Percentiles rank a stretch among this genome's conserved stretches.
Evolutionary conservation across 805 yeast species (phyloP).

Genomic region (Helenozyma baotianmanensis): DNA sequence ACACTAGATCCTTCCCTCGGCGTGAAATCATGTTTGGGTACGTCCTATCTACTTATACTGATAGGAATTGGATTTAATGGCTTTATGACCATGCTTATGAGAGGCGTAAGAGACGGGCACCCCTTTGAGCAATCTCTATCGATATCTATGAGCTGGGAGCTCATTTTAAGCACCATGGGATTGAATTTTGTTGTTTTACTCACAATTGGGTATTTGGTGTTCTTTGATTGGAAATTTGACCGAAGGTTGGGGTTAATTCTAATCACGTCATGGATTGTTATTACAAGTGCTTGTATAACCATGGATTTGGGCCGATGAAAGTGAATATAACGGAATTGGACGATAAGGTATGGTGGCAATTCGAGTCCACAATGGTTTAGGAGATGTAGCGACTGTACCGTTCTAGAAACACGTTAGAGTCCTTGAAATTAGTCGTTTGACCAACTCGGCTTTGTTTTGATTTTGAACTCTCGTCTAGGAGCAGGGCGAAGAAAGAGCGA

Average conservation of each 20-base stretch:
- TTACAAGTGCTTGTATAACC: slow-evolving; percentile 3
- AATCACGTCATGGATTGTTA: slow-evolving; percentile 4
- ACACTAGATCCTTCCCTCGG: slow-evolving; percentile 37
- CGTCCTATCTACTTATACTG: slow-evolving; percentile 45
- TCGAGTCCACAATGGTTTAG: too few species aligned
- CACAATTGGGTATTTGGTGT: slow-evolving; percentile 25
- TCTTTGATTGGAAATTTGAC: slow-evolving; percentile 33
- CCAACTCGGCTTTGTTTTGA: too few species aligned
- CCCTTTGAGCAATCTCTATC: slow-evolving; percentile 7
- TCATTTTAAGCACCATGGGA: slow-evolving; percentile 22
- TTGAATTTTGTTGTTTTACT: slow-evolving; percentile 21
- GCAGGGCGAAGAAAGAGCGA: too few species aligned
- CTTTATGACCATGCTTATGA: slow-evolving; percentile 19
- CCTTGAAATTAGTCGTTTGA: too few species aligned
- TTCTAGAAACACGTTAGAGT: too few species aligned
- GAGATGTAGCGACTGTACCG: too few species aligned
- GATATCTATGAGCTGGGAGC: slow-evolving; percentile 20
- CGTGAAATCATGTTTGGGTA: slow-evolving; percentile 50
- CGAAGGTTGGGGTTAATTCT: slow-evolving; percentile 21
- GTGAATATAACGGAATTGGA: too few species aligned
- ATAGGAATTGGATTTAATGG: slow-evolving; percentile 51
- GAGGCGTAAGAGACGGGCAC: slow-evolving; percentile 3
- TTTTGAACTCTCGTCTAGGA: too few species aligned
- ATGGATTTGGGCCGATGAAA: slow-evolving; percentile 5
- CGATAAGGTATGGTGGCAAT: too few species aligned